Evolutionary conservation across 2,329 filamentous ascomycete genomes (phyloP), one percentile per base, ranked within the genome.

Genomic region (Grosmannia penicillata): DNA sequence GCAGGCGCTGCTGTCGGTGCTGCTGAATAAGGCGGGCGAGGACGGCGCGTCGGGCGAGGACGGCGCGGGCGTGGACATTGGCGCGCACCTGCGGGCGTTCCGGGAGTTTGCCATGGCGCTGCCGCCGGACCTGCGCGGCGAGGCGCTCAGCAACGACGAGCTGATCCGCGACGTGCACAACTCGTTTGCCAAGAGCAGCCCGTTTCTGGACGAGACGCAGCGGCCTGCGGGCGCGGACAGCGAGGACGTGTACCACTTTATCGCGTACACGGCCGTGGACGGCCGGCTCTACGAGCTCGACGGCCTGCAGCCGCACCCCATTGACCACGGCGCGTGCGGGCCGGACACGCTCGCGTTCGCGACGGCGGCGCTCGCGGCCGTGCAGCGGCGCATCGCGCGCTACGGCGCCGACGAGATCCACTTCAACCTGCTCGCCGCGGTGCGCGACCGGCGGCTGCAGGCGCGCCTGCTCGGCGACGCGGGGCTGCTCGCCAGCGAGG

Each of bases 181-280:
- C 58, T 82, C 81, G 45, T 94, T 95, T 58, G 84, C 87, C 31
- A 71, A 80, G 45, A 82, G 81, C 43, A 93, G 80, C 42, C 91
- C 91, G 3, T 98, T 98, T 55, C 78, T 83, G 38, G 86, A 94
- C 57, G 91, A 98, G 69, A 93, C 85, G 44, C 74, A 80, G 48
- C 72, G 78, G 10, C 65, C 75, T 10, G 72, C 72, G 13, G 72
- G 70, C 38, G 74, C 75, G n/a, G 76, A 77, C 44, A 69, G 83
- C 39, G 86, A 93, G 51, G 91, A 96, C 53, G 83, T 89, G 22
- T 98, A 93, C 62, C 91, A 98, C 63, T 98, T 98, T 59, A 86
- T 98, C 51, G 91, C 87, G 24, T 98, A 98, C 61, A 87, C 85
- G 8, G 72, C 78, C 38, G 70, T 94, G 48, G 73, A 80, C 53